Evolutionary conservation across 2,329 filamentous ascomycete genomes (phyloP).

Genomic region (Trichophyton mentagrophytes): DNA sequence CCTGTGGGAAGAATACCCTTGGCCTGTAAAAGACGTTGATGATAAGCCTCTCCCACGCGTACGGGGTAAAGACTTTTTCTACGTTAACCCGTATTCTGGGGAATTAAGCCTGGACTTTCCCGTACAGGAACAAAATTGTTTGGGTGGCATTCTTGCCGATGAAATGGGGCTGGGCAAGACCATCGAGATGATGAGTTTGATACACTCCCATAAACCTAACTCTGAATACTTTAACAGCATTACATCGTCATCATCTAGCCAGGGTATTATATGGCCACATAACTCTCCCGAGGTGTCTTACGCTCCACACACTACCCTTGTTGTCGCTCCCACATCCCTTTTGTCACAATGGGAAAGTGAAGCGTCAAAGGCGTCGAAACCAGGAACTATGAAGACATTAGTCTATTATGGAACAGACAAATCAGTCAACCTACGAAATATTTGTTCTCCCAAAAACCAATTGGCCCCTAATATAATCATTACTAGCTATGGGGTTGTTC

Average conservation of each 20-base stretch:
- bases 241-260: conserved; percentile 5
- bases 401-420: conserved; percentile 92
- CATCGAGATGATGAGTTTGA: conserved; percentile 90
- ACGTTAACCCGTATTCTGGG: conserved; percentile 93
- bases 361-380: conserved; percentile 74
- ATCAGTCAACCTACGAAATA: conserved; percentile 57
- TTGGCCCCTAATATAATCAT: conserved; percentile 74
- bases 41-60: conserved; percentile 59
- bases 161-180: conserved; percentile 98
- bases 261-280: not conserved
- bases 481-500: conserved; percentile 82
- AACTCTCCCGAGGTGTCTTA: conserved; percentile 45
- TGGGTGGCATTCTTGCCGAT: conserved; percentile 86
- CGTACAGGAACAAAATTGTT: conserved; percentile 82
- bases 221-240: conserved; percentile 17
- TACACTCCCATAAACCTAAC: conserved; percentile 68
- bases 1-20: conserved; percentile 88
- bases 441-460: conserved; percentile 65
- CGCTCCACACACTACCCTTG: conserved; percentile 80
- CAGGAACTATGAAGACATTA: conserved; percentile 68
- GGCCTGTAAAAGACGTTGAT: conserved; percentile 78
- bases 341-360: conserved; percentile 97
- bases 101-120: conserved; percentile 88
- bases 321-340: conserved; percentile 93
- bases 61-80: conserved; percentile 60